Base-by-base conservation (phyloP, 2,329 filamentous ascomycete species). In the Curvularia lunata region DNA sequence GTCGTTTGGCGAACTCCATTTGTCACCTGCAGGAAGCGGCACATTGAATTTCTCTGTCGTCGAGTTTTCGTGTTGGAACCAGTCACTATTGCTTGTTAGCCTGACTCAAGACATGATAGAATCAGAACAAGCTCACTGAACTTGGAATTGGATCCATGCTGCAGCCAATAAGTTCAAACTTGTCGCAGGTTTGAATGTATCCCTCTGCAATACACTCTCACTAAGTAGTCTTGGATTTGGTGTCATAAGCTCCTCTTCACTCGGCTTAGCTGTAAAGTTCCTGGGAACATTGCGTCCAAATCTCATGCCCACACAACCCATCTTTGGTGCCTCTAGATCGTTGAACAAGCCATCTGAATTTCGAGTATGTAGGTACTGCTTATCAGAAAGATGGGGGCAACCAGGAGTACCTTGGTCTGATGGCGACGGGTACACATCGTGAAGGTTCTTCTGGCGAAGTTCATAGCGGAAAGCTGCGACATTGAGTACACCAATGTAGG, bases 81-180 rank as follows among this genome's bases (percentile, higher is more conserved):
- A 63, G 32, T 52, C 18, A 43, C n/a, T n/a, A n/a, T n/a, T n/a
- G n/a, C n/a, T n/a, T n/a, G n/a, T n/a, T n/a, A n/a, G n/a, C n/a
- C n/a, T n/a, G n/a, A n/a, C n/a, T n/a, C n/a, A n/a, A n/a, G n/a
- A n/a, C n/a, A n/a, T n/a, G n/a, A n/a, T n/a, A n/a, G n/a, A n/a
- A n/a, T n/a, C n/a, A n/a, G n/a, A n/a, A n/a, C n/a, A n/a, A n/a
- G n/a, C n/a, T n/a, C n/a, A n/a, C n/a, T 64, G 59, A 19, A 62
- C 56, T 47, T 58, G 55, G 25, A 82, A 82, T 60, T 83, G 80
- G n/a, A 82, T 81, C 79, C 80, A 82, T 1, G 80, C 80, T 13
- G 80, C 80, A 2, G 80, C 80, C 6, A 82, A 67, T 38, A 82
- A 59, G 54, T 82, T 83, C 55, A 82, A 54, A 1, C 72, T 79